Evolutionary conservation across 2,329 filamentous ascomycete species (phyloP), one percentile per base, ranked within the genome.

Genomic region (Diaporthe eres): DNA sequence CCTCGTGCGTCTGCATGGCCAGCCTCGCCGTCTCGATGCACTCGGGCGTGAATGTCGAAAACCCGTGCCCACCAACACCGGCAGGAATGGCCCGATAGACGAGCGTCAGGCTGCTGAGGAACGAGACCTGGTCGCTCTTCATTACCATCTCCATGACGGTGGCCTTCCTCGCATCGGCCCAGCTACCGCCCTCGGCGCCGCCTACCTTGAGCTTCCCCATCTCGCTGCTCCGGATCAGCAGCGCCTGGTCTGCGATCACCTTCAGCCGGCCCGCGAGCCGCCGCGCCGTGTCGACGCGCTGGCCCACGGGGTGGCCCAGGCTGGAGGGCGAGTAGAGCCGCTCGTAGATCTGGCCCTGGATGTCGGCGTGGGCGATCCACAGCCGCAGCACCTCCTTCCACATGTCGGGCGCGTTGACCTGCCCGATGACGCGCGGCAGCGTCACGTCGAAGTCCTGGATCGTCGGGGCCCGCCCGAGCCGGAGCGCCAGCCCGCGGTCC

Each of bases 301-400:
- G 82, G 10, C 83, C 82, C 5, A 83, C 84, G 0, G 85, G 83
- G 42, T 83, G 82, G 1, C 82, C 81, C 55, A 89, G 79, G 4
- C 88, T 87, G 9, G 84, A 82, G 1, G 87, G 87, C 76, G 87
- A 88, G 78, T 93, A 93, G 7, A 91, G 81, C 53, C 85, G 81
- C 78, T 89, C 88, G 78, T 93, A 93, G 7, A 91, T 87, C 19
- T 88, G 85, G 19, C 90, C 90, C 77, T 92, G 89, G 13, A 93
- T 85, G 34, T 86, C 87, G 12, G 89, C 88, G 9, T 90, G 85
- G 37, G 85, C 85, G 55, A 92, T 86, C 90, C 91, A 93, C 49
- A 88, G 82, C 15, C 84, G 82, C 37, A 90, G 88, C 34, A 91
- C 82, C 10, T 82, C 80, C 6, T 85, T 86, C 82, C 88, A 89